Conservation (phyloP, 768 basidiomycete genomes). For the Pleurotus eryngii region DNA sequence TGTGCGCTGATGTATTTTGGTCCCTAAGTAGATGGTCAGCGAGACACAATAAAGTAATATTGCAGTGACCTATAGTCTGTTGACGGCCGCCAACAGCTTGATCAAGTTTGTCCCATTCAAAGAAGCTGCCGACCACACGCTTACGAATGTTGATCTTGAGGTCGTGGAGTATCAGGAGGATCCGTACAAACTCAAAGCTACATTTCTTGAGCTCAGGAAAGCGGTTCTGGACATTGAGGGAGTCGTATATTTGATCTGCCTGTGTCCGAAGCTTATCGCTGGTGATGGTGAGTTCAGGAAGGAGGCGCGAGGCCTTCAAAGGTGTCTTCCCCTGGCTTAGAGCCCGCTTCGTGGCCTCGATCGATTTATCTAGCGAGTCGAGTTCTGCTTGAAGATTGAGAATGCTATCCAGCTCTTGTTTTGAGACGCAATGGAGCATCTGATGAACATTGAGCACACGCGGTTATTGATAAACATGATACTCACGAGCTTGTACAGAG, state of each 20-base stretch:
- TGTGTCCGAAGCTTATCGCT: constrained; percentile 17
- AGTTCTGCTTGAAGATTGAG: constrained; percentile 25
- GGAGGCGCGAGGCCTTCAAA: constrained; percentile 6
- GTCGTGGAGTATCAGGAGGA: constrained; percentile 30
- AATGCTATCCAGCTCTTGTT: constrained; percentile 28
- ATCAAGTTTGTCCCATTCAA: constrained; percentile 34
- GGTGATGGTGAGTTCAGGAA: constrained; percentile 17
- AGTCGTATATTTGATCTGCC: constrained; percentile 28
- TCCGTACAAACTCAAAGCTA: constrained; percentile 22
- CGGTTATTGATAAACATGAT: background rate
- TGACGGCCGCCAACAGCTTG: constrained; percentile 27
- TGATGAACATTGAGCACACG: background rate
- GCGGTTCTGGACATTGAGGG: constrained; percentile 27
- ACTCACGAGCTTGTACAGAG: constrained; percentile 26
- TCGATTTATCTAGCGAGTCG: constrained; percentile 19
- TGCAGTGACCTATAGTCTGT: constrained; percentile 27
- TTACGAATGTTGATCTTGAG: constrained; percentile 37
- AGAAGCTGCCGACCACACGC: constrained; percentile 29
- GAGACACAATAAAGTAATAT: background rate
- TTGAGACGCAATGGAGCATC: constrained; percentile 26
- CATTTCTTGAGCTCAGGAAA: constrained; percentile 28
- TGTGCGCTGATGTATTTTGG: constrained; percentile 31
- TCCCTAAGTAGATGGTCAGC: constrained; percentile 18
- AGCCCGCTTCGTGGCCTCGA: constrained; percentile 9
- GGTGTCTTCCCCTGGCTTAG: constrained; percentile 9